phyloP scores from a whole-genome alignment of 768 basidiomycete genomes.

The Tephrocybe sp. region DNA sequence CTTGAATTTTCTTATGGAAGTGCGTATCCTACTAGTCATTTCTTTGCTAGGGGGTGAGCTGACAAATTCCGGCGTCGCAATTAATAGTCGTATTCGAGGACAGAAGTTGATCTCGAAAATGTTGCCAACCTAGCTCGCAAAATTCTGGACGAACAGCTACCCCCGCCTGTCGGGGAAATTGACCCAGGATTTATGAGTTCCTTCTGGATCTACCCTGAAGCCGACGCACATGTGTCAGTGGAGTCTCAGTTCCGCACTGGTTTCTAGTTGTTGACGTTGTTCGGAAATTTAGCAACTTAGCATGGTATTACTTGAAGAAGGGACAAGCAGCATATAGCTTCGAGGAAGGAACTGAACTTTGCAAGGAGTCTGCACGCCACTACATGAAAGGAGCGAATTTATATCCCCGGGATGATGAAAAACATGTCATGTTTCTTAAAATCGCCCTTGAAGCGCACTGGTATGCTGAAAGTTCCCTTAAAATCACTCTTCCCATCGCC shows the following conservation, averaged over 20 bases:
- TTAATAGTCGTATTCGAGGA: conserved; percentile 12
- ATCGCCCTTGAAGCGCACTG: conserved; percentile 33
- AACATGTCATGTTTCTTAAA: conserved; percentile 27
- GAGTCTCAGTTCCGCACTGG: background rate
- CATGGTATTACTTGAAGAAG: conserved; percentile 27
- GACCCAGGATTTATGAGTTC: conserved; percentile 33
- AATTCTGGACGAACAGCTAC: conserved; percentile 28
- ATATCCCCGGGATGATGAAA: conserved; percentile 40
- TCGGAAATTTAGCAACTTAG: conserved; percentile 25
- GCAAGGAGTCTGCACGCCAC: conserved; percentile 22
- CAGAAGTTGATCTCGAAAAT: conserved; percentile 27
- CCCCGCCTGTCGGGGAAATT: conserved; percentile 9
- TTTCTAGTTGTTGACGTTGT: background rate
- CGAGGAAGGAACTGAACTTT: conserved; percentile 19
- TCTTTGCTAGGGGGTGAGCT: too few relatives aligned
- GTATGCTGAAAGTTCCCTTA: conserved; percentile 23
- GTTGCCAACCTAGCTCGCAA: conserved; percentile 30
- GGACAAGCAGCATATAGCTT: background rate
- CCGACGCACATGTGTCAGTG: conserved; percentile 35
- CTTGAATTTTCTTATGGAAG: conserved; percentile 33
- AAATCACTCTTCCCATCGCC: conserved; percentile 24
- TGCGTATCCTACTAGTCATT: too few relatives aligned
- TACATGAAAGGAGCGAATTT: conserved; percentile 31
- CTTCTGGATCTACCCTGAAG: conserved; percentile 38
- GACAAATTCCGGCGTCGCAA: too few relatives aligned